Conservation (phyloP, 2,329 filamentous ascomycete species). For the Lecanicillium sp. region DNA sequence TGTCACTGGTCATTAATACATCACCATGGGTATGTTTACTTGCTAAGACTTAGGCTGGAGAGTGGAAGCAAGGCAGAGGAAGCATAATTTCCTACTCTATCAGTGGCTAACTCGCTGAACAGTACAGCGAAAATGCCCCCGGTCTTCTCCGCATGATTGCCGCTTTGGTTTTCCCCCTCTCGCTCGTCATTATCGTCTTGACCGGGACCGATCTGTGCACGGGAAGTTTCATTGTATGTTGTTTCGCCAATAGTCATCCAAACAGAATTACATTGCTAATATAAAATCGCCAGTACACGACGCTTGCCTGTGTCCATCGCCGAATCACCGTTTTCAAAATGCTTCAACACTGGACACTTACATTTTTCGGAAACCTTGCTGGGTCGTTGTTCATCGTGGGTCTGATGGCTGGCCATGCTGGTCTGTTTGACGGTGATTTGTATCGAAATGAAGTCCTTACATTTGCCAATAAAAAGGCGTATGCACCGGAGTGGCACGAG, state of each 20-base stretch:
- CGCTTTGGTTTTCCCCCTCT: conserved; percentile 39
- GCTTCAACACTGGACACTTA: conserved; percentile 27
- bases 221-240: conserved; percentile 31
- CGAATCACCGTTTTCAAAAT: conserved; percentile 10
- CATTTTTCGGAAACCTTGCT: conserved; percentile 37
- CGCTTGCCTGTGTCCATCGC: conserved; percentile 9
- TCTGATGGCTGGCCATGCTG: conserved; percentile 38
- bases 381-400: conserved; percentile 37
- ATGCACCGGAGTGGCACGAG: conserved; percentile 38
- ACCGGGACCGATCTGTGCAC: conserved; percentile 41
- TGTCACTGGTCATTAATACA: conserved; percentile 34
- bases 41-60: background rate
- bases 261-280: background rate
- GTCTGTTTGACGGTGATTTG: conserved; percentile 32
- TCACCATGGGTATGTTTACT: conserved; percentile 34
- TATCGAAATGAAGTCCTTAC: conserved; percentile 33
- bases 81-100: background rate
- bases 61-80: background rate
- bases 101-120: background rate
- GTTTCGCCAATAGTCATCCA: background rate
- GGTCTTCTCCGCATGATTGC: conserved; percentile 36
- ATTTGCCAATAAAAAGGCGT: conserved; percentile 37
- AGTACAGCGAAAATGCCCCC: conserved; percentile 36
- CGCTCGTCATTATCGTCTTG: conserved; percentile 39
- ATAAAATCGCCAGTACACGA: conserved; percentile 11